A percentile compares a stretch with the other conserved stretches of the same genome.
phyloP scores from a whole-genome alignment of 148 eudicot species.

The Fagopyrum tataricum region DNA sequence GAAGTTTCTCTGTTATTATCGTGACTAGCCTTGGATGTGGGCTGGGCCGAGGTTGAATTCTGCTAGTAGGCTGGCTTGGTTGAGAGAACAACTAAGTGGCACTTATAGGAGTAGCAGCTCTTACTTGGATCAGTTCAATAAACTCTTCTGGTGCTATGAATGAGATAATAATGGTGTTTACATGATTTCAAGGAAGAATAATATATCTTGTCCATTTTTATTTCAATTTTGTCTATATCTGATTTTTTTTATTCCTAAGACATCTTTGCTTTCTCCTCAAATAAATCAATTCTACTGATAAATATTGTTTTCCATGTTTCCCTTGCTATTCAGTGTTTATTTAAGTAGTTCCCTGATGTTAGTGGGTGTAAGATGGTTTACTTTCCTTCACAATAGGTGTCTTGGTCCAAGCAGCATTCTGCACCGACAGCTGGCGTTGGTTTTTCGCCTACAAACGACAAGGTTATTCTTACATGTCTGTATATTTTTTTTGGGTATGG shows the following conservation, averaged over 20 bases:
- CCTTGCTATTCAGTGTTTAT: background rate
- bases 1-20: background rate
- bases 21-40: background rate
- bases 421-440: conserved; percentile 91
- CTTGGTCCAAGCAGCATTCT: conserved; percentile 98
- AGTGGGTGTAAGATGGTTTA: background rate
- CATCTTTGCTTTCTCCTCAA: background rate
- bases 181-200: background rate
- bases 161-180: background rate
- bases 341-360: conserved; percentile 10
- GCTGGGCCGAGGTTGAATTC: background rate
- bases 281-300: background rate
- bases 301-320: background rate
- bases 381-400: conserved; percentile 42
- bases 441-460: conserved; percentile 91
- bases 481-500: background rate
- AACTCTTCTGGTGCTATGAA: background rate
- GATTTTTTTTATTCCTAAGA: background rate
- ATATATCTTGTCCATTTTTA: background rate
- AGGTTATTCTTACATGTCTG: conserved; percentile 33
- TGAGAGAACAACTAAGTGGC: background rate
- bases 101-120: background rate
- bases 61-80: background rate
- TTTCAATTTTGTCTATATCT: background rate
- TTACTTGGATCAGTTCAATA: background rate